A percentile compares a stretch with the other conserved stretches of the same genome.
Evolutionary conservation across 176 grass and related monocot genomes (phyloP).

Genomic region (Zoysia japonica): DNA sequence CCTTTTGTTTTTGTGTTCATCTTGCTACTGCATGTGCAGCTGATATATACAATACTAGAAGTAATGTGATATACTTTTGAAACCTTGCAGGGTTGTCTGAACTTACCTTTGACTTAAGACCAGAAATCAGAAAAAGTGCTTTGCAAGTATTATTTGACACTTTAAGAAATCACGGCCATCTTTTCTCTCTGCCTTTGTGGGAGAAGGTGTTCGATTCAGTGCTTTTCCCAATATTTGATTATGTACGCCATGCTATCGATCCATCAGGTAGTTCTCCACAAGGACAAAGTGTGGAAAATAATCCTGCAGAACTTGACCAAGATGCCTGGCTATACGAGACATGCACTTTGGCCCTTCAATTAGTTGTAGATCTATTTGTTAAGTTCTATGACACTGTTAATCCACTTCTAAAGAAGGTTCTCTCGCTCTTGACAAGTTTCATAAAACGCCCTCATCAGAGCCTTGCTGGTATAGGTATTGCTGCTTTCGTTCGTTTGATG

Average conservation of each 20-base stretch:
- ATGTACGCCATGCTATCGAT: constrained; percentile 96
- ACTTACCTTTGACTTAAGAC: constrained; percentile 97
- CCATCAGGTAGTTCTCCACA: constrained; percentile 69
- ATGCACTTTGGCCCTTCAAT: constrained; percentile 94
- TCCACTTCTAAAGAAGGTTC: constrained; percentile 85
- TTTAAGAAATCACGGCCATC: constrained; percentile 94
- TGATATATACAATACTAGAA: constrained; percentile 23
- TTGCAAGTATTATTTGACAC: constrained; percentile 99
- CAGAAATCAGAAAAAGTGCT: constrained; percentile 95
- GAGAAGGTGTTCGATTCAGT: constrained; percentile 99
- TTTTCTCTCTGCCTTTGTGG: constrained; percentile 98
- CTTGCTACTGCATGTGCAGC: constrained; percentile 27
- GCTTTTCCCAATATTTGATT: constrained; percentile 99
- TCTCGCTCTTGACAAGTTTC: constrained; percentile 92
- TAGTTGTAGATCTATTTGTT: constrained; percentile 99
- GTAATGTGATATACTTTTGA: constrained; percentile 32
- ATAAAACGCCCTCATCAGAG: constrained; percentile 98
- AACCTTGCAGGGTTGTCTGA: constrained; percentile 87
- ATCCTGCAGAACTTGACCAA: constrained; percentile 76
- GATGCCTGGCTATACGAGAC: constrained; percentile 99
- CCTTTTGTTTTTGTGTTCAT: constrained; percentile 22
- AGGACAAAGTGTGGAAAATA: constrained; percentile 68
- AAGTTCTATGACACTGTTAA: constrained; percentile 97
- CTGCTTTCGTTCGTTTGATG: constrained; percentile 98
- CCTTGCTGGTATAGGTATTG: constrained; percentile 97